Conservation (phyloP, 1,139 yeast genomes). For the Yamadazyma trypodendri region DNA sequence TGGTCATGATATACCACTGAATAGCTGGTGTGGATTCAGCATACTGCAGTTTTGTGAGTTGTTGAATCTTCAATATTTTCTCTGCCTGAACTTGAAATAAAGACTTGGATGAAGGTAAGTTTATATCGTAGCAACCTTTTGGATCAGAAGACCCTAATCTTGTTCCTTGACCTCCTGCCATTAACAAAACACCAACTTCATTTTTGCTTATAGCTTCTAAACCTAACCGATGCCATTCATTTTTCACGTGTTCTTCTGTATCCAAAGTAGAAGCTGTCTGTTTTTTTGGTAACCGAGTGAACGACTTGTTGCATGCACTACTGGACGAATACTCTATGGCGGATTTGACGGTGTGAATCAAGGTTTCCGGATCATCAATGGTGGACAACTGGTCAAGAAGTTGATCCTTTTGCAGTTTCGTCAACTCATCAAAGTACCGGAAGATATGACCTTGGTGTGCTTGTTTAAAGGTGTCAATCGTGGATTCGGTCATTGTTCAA, state of each 20-base stretch:
- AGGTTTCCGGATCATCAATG: conserved; percentile 41
- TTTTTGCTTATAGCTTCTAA: conserved; percentile 64
- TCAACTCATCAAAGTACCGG: conserved; percentile 37
- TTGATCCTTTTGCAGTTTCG: conserved; percentile 26
- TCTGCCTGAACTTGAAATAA: conserved; percentile 94
- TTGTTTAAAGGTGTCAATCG: conserved; percentile 42
- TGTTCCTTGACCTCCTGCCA: conserved; percentile 99
- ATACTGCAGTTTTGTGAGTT: conserved; percentile 43
- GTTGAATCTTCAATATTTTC: conserved; percentile 64
- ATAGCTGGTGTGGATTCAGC: conserved; percentile 37
- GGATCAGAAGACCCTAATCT: conserved; percentile 87
- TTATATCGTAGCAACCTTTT: conserved; percentile 90
- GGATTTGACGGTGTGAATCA: conserved; percentile 43
- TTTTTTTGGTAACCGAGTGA: conserved; percentile 49
- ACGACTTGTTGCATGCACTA: conserved; percentile 31
- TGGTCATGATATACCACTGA: conserved; percentile 94
- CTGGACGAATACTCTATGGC: conserved; percentile 46
- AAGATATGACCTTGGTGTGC: conserved; percentile 52
- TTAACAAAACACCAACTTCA: conserved; percentile 82
- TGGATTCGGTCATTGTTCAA: conserved; percentile 18
- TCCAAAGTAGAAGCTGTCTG: conserved; percentile 54
- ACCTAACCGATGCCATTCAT: conserved; percentile 60
- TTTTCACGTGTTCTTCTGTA: conserved; percentile 23
- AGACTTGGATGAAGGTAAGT: conserved; percentile 79
- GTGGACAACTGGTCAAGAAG: conserved; percentile 38